Conservation (phyloP, 257 asterid species). For the Solanum sitiens region DNA sequence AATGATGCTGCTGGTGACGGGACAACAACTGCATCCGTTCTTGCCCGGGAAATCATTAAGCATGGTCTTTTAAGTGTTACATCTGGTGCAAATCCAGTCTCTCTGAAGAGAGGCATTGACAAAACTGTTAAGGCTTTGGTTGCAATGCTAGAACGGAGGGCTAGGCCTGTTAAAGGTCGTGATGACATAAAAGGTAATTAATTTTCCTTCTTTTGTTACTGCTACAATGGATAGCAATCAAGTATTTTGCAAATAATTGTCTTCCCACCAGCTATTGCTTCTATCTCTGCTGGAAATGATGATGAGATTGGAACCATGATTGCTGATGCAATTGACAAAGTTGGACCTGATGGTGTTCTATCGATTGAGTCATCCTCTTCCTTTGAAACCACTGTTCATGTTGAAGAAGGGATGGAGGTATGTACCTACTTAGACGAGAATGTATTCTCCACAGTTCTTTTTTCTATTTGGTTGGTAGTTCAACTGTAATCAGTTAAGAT, state of each 20-base stretch:
- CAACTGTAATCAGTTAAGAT: not conserved
- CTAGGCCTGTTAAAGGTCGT: slow-evolving; percentile 88
- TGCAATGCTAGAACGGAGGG: slow-evolving; percentile 65
- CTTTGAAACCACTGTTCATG: slow-evolving; percentile 88
- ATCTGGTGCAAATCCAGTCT: slow-evolving; percentile 95
- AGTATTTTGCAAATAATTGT: not conserved
- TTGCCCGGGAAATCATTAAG: slow-evolving; percentile 89
- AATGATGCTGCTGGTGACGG: slow-evolving; percentile 99
- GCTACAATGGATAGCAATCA: not conserved
- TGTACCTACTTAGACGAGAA: not conserved
- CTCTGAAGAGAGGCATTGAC: slow-evolving; percentile 86
- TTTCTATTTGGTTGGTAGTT: not conserved
- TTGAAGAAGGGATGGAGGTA: slow-evolving; percentile 99
- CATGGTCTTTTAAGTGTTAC: slow-evolving; percentile 88
- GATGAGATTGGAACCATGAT: slow-evolving; percentile 77
- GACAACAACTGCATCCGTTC: slow-evolving; percentile 87
- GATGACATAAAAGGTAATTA: slow-evolving; percentile 77
- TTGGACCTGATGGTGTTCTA: slow-evolving; percentile 98
- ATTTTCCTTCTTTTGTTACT: not conserved
- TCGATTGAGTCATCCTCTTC: slow-evolving; percentile 97
- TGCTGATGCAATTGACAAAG: slow-evolving; percentile 96
- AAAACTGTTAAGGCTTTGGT: slow-evolving; percentile 65
- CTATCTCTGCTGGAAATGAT: slow-evolving; percentile 94
- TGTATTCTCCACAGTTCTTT: not conserved
- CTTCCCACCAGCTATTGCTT: slow-evolving; percentile 55